Percentiles rank a stretch among this genome's conserved stretches.
phyloP scores from a whole-genome alignment of 768 basidiomycete species.

The Mycena leptocephala region DNA sequence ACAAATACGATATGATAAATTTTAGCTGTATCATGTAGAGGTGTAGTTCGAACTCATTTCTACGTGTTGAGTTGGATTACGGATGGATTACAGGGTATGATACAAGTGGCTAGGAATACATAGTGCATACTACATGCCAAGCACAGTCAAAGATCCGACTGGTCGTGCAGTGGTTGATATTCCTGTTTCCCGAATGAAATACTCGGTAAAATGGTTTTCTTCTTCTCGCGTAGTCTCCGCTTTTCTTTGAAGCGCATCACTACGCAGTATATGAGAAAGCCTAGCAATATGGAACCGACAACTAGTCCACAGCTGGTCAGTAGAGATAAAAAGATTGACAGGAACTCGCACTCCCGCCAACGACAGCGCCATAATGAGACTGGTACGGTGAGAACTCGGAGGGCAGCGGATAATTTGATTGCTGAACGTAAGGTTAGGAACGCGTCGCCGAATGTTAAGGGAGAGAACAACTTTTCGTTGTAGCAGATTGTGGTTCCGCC shows the following conservation, averaged over 20 bases:
- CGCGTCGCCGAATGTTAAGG: no score
- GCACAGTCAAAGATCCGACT: background rate
- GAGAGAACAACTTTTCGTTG: conserved; percentile 6
- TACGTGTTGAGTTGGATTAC: background rate
- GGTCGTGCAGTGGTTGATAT: conserved; percentile 21
- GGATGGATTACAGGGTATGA: background rate
- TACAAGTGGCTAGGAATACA: background rate
- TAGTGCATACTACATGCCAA: background rate
- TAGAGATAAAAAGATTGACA: background rate
- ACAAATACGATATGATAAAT: conserved; percentile 13
- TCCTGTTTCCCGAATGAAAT: conserved; percentile 20
- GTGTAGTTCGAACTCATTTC: background rate
- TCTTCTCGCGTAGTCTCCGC: conserved; percentile 3
- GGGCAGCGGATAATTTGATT: conserved; percentile 15
- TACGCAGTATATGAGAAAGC: conserved; percentile 6
- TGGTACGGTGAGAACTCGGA: conserved; percentile 6
- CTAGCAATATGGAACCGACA: conserved; percentile 11
- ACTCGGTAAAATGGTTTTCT: background rate
- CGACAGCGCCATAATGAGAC: conserved; percentile 22
- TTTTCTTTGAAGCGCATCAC: background rate
- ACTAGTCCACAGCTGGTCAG: background rate
- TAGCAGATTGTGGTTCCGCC: conserved; percentile 13
- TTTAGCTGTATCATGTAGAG: background rate
- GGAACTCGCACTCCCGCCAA: conserved; percentile 12
- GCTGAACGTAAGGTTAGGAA: background rate